Conservation (phyloP, 2,329 filamentous ascomycete genomes). For the Cytospora chrysosperma region DNA sequence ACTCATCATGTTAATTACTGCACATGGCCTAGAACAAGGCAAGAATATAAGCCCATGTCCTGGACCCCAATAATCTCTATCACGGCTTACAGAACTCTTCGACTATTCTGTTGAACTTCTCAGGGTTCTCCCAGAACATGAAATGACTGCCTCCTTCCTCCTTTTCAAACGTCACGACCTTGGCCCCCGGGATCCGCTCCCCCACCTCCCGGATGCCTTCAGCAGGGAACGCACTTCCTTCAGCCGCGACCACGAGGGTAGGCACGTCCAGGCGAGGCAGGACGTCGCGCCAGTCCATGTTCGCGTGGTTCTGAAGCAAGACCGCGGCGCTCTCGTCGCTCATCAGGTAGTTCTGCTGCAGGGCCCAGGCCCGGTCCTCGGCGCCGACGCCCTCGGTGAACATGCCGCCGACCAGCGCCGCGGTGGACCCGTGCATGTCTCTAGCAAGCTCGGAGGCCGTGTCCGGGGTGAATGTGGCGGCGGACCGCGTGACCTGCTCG, state of each 20-base stretch:
- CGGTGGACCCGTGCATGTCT: constrained; percentile 25
- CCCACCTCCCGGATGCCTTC: constrained; percentile 30
- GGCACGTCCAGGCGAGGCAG: constrained; percentile 32
- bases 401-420: constrained; percentile 27
- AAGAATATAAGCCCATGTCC: too few species aligned
- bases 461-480: constrained; percentile 28
- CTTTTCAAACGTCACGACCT: constrained; percentile 31
- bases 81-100: constrained; percentile 29
- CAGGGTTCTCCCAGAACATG: constrained; percentile 36
- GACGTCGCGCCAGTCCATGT: constrained; percentile 33
- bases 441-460: constrained; percentile 25
- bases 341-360: constrained; percentile 31
- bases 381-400: constrained; percentile 28
- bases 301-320: constrained; percentile 32
- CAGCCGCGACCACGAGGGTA: constrained; percentile 30
- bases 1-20: too few species aligned
- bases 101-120: constrained; percentile 34
- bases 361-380: constrained; percentile 30
- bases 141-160: constrained; percentile 36
- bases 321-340: constrained; percentile 28
- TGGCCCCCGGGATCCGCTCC: constrained; percentile 30
- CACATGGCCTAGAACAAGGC: too few species aligned
- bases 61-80: too few species aligned
- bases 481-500: constrained; percentile 25
- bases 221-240: constrained; percentile 2